phyloP scores from a whole-genome alignment of 208 protist species.

The Lotmaria passim region DNA sequence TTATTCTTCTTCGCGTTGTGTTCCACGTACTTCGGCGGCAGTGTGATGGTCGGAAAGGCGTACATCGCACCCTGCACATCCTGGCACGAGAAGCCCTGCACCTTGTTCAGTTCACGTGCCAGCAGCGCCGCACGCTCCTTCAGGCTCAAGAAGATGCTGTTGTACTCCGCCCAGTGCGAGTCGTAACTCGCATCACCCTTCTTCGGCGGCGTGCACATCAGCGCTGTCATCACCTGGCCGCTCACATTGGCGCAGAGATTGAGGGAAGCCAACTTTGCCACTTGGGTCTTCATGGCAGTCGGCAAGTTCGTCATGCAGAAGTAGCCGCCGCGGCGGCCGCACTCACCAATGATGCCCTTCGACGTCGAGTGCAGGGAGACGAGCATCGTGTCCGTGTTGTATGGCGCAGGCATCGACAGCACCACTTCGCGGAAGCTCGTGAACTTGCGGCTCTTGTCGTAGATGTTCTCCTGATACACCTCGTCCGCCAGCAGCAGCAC shows the following conservation, averaged over 20 bases:
- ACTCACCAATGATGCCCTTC: conserved; percentile 98
- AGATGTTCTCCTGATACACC: conserved; percentile 99
- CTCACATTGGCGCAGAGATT: conserved; percentile 97
- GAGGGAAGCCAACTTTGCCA: conserved; percentile 97
- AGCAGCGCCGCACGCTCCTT: conserved; percentile 70
- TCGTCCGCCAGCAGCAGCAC: conserved; percentile 98
- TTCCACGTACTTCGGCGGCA: conserved; percentile 84
- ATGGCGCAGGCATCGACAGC: conserved; percentile 64
- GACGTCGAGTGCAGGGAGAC: conserved; percentile 97
- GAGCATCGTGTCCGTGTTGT: conserved; percentile 66
- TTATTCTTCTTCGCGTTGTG: conserved; percentile 62
- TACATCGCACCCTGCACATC: conserved; percentile 98
- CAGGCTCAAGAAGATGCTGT: conserved; percentile 76
- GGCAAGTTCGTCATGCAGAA: conserved; percentile 92
- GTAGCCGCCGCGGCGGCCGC: conserved; percentile 98
- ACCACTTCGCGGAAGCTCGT: conserved; percentile 91
- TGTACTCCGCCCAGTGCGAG: conserved; percentile 84
- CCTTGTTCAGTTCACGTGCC: conserved; percentile 88
- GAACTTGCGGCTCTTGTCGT: conserved; percentile 89
- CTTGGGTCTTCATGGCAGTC: conserved; percentile 63
- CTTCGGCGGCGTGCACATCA: conserved; percentile 97
- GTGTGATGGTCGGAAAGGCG: conserved; percentile 95
- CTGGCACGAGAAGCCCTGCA: conserved; percentile 95
- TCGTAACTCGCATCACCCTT: conserved; percentile 92
- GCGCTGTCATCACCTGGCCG: conserved; percentile 94